phyloP scores from a whole-genome alignment of 306 rosid genomes.

The Trifolium repens region DNA sequence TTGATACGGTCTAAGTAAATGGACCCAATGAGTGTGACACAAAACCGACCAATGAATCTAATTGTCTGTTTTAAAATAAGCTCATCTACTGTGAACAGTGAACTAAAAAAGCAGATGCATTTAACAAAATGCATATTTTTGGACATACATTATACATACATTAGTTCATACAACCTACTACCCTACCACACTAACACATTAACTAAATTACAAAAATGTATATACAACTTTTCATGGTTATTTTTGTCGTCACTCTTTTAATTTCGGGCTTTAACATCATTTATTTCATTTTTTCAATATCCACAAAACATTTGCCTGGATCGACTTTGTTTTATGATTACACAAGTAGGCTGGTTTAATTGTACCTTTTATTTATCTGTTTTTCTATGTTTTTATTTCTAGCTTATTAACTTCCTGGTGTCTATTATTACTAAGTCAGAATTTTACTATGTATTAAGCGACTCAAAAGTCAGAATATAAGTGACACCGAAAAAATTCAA shows the following conservation, averaged over 20 bases:
- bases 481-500: no score
- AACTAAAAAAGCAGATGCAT: conserved; percentile 38
- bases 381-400: neutral
- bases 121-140: conserved; percentile 42
- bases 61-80: conserved; percentile 29
- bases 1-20: conserved; percentile 19
- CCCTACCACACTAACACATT: conserved; percentile 37
- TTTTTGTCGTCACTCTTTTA: conserved; percentile 1
- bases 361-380: neutral
- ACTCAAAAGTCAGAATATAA: no score
- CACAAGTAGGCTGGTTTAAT: conserved; percentile 1
- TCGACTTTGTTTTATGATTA: neutral
- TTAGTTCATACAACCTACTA: conserved; percentile 13
- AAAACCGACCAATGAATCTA: conserved; percentile 49
- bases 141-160: neutral
- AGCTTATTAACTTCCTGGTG: neutral
- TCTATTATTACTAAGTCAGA: neutral
- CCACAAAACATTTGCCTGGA: neutral
- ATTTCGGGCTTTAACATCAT: conserved; percentile 8
- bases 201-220: conserved; percentile 28
- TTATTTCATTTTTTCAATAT: neutral
- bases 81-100: conserved; percentile 18
- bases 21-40: conserved; percentile 49
- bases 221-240: conserved; percentile 19
- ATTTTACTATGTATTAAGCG: no score